These are phyloP conservation scores for Mycena kentingensis DNA, from an alignment of 768 basidiomycete species.

Conservation along the genomic window DNA sequence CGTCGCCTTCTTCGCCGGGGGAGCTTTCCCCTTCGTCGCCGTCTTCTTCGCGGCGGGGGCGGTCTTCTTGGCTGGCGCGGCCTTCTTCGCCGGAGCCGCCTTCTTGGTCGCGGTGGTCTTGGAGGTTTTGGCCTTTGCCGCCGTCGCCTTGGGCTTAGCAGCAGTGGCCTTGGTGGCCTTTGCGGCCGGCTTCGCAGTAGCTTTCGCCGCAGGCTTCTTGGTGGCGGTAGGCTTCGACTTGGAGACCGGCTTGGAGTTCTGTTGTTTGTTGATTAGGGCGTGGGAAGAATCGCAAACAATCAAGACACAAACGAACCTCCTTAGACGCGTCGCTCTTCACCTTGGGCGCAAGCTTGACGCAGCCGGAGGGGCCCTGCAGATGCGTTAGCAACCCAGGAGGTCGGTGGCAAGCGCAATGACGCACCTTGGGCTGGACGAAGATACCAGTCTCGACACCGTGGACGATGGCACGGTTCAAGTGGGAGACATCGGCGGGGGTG, in stretches of 20 bases:
- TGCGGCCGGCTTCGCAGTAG: conserved; percentile 4
- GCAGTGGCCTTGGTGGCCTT: conserved; percentile 6
- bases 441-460: conserved; percentile 57
- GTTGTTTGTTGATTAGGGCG: not conserved
- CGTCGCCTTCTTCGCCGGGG: conserved; percentile 17
- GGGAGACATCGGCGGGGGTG: conserved; percentile 63
- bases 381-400: too few relatives aligned
- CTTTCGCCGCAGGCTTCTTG: conserved; percentile 5
- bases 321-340: conserved; percentile 11
- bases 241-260: conserved; percentile 4
- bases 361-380: conserved; percentile 61
- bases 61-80: conserved; percentile 6
- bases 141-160: not conserved
- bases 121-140: conserved; percentile 2
- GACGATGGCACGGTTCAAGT: conserved; percentile 74
- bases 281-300: not conserved
- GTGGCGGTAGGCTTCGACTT: not conserved
- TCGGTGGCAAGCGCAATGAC: too few relatives aligned
- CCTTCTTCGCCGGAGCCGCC: conserved; percentile 6
- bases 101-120: conserved; percentile 8
- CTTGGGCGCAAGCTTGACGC: conserved; percentile 68
- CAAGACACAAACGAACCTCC: conserved; percentile 9
- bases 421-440: conserved; percentile 39
- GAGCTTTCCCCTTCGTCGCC: conserved; percentile 11
- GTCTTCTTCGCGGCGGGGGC: conserved; percentile 6